A percentile compares a stretch with the other conserved stretches of the same genome.
Evolutionary conservation across 495 filamentous ascomycete species (phyloP).

Genomic region (Talaromyces liani): DNA sequence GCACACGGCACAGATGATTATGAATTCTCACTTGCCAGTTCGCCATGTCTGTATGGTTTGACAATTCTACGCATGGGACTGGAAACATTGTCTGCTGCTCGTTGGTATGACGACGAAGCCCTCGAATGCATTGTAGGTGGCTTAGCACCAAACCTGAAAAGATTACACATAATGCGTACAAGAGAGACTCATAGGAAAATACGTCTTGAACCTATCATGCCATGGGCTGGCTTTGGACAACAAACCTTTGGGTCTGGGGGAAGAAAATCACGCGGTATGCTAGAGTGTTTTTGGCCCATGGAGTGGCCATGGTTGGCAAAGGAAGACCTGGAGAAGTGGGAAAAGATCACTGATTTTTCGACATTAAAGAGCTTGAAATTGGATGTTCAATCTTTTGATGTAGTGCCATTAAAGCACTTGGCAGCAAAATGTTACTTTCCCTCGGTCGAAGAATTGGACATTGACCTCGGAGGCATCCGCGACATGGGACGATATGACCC

Average conservation of each 20-base stretch:
- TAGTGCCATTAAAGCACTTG: not conserved
- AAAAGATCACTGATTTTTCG: not conserved
- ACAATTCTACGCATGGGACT: not conserved
- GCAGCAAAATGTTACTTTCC: not conserved
- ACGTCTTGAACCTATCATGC: not conserved
- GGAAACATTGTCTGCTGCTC: not conserved
- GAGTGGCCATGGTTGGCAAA: not conserved
- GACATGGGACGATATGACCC: not conserved
- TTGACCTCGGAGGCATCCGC: not conserved
- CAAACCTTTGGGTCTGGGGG: not conserved
- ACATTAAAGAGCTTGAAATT: not conserved
- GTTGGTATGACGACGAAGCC: not conserved
- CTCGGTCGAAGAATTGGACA: not conserved
- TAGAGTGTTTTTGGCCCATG: not conserved
- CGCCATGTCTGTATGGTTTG: not conserved
- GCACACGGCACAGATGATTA: not conserved
- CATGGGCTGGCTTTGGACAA: not conserved
- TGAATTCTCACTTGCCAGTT: not conserved
- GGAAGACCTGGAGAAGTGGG: not conserved
- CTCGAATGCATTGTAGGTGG: not conserved
- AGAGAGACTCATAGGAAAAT: no score
- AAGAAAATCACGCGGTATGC: not conserved
- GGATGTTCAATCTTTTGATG: not conserved
- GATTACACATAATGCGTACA: not conserved
- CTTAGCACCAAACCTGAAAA: not conserved